Conservation (phyloP, 352 stramenopile genomes). For the Globisporangium paroecandrum region DNA sequence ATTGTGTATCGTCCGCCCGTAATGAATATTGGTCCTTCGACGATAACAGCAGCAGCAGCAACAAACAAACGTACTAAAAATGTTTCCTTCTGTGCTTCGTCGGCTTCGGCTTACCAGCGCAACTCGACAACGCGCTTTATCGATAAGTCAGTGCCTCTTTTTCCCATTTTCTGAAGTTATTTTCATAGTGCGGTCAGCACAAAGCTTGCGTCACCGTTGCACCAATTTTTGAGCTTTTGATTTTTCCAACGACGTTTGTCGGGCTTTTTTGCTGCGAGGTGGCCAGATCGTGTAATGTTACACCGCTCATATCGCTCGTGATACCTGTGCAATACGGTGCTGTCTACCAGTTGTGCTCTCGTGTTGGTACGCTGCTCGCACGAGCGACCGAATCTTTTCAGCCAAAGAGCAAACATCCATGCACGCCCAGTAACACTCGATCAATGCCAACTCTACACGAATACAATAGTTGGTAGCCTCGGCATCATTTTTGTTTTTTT, state of each 20-base stretch:
- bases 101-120: neutral
- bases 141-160: neutral
- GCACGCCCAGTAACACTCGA: neutral
- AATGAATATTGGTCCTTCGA: neutral
- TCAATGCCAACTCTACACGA: neutral
- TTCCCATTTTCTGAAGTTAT: conserved; percentile 4
- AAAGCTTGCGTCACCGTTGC: neutral
- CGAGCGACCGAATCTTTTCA: neutral
- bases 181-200: neutral
- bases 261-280: neutral
- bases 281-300: neutral
- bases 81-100: neutral
- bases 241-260: neutral
- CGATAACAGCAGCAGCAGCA: neutral
- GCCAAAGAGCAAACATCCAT: neutral
- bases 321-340: neutral
- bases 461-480: no score
- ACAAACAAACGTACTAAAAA: neutral
- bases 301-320: neutral
- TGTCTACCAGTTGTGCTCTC: neutral
- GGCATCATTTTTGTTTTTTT: neutral
- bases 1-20: neutral
- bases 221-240: neutral
- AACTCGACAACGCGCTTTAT: neutral
- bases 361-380: neutral